Base-by-base conservation (phyloP, 2,329 filamentous ascomycete genomes). In the Pseudogymnoascus sp. region DNA sequence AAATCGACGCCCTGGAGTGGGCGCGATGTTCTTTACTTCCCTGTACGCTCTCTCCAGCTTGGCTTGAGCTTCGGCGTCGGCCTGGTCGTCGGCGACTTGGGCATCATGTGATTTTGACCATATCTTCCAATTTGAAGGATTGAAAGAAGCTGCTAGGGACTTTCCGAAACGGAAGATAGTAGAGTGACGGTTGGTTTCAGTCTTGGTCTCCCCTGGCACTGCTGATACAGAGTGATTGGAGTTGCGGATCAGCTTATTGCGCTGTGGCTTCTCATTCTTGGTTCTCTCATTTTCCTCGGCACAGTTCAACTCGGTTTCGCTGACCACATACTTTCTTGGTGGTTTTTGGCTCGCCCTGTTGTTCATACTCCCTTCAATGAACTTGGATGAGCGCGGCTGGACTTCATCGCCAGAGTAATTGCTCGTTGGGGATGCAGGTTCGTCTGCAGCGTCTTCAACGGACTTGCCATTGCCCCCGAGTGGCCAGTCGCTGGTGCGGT, bases 311-410 rank as follows among this genome's bases (percentile, higher is more conserved):
- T 60, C 59, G n/a, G 46, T 56, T 10, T 61, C 46, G 10, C 26
- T 22, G 33, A 64, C 71, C 7, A 72, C 62, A 38, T 71, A 74
- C 43, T 68, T 62, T 35, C 61, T 60, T 10, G 72, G 72, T 28
- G 91, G 91, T 64, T 81, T 83, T 64, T 85, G 82, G 71, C 89
- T 93, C 33, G 84, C 80, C 67, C 89, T 86, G 75, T 96, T 90
- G 71, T 88, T 91, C 90, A 96, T 93, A 70, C 89, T 93, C 41
- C 89, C 92, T 76, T 96, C 92, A 38, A 83, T 75, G 68, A 89
- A 89, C 62, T 77, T 88, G 70, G 82, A 96, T 79, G 76, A 85
- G 73, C 78, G 84, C 10, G 33, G 33, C 5, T 60, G 33, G 11
- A 24, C 19, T 12, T 5, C 53, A 38, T 60, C 43, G 7, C 26